A percentile compares a stretch with the other conserved stretches of the same genome.
Evolutionary conservation across 2,329 filamentous ascomycete species (phyloP).

Genomic region (Fusarium anguioides): DNA sequence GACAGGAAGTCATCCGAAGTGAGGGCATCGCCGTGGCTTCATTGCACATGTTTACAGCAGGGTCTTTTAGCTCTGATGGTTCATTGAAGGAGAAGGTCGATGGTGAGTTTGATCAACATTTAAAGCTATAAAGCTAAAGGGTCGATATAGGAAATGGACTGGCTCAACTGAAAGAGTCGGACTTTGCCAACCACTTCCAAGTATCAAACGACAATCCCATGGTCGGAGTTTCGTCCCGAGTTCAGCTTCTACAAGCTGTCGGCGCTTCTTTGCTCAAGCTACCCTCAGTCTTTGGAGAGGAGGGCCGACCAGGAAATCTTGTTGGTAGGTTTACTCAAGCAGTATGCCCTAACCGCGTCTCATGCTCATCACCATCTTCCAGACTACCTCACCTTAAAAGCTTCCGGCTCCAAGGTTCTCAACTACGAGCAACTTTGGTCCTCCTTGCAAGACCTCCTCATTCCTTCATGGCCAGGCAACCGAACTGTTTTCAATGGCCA

Average conservation of each 20-base stretch:
- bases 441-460: slow-evolving; percentile 56
- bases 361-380: accelerated
- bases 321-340: slow-evolving; percentile 54
- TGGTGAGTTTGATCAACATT: slow-evolving; percentile 42
- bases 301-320: slow-evolving; percentile 59
- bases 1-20: slow-evolving; percentile 53
- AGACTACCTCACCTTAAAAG: slow-evolving; percentile 54
- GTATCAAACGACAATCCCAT: slow-evolving; percentile 57
- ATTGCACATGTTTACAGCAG: slow-evolving; percentile 60
- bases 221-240: slow-evolving; percentile 57
- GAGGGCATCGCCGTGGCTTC: slow-evolving; percentile 64
- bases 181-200: slow-evolving; percentile 56
- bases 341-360: accelerated
- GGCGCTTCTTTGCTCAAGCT: slow-evolving; percentile 55
- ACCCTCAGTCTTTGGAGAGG: slow-evolving; percentile 54
- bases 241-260: slow-evolving; percentile 54
- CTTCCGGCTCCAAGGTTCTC: not conserved
- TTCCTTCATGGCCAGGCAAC: slow-evolving; percentile 61
- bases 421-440: slow-evolving; percentile 50
- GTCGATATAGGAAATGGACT: slow-evolving; percentile 47
- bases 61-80: slow-evolving; percentile 50
- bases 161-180: slow-evolving; percentile 47
- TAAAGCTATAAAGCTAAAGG: not conserved
- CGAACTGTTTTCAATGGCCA: slow-evolving; percentile 61
- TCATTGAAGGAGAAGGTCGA: slow-evolving; percentile 44